Evolutionary conservation across 148 eudicot genomes (phyloP).

Genomic region (Vaccinium darrowii): DNA sequence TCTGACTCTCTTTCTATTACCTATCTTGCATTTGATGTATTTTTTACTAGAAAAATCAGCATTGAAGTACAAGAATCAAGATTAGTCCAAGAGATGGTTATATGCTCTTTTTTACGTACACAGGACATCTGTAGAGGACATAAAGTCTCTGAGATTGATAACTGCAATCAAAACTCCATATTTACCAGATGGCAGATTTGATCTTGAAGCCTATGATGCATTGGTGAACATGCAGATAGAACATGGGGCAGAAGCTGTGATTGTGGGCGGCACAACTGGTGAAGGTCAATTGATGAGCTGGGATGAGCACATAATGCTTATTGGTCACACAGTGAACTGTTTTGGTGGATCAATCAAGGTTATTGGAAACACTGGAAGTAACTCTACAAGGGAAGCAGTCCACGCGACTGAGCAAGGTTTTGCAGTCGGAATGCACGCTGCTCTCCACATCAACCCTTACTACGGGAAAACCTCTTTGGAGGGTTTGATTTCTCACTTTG

Average conservation of each 20-base stretch:
- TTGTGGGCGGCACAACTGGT: constrained; percentile 92
- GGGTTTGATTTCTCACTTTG: constrained; percentile 73
- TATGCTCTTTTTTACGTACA: constrained; percentile 2
- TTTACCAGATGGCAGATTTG: constrained; percentile 88
- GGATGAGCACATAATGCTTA: constrained; percentile 96
- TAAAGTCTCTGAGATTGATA: constrained; percentile 64
- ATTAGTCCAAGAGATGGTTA: neutral
- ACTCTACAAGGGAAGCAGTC: constrained; percentile 91
- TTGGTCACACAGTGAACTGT: constrained; percentile 86
- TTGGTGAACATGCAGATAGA: constrained; percentile 80
- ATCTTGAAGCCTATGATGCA: constrained; percentile 84
- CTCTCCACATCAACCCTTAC: constrained; percentile 89
- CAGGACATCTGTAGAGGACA: constrained; percentile 85
- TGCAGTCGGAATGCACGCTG: constrained; percentile 96
- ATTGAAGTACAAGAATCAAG: neutral
- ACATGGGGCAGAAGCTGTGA: constrained; percentile 71
- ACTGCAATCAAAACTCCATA: constrained; percentile 92
- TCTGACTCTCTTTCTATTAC: neutral
- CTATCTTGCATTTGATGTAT: neutral
- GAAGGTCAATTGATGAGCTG: constrained; percentile 93
- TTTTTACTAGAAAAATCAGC: neutral
- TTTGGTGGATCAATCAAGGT: constrained; percentile 76
- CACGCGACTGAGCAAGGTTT: constrained; percentile 93
- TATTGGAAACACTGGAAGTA: constrained; percentile 88
- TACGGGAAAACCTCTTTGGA: constrained; percentile 83